Base-by-base conservation (phyloP, 805 yeast genomes). In the Starmerella sp. region DNA sequence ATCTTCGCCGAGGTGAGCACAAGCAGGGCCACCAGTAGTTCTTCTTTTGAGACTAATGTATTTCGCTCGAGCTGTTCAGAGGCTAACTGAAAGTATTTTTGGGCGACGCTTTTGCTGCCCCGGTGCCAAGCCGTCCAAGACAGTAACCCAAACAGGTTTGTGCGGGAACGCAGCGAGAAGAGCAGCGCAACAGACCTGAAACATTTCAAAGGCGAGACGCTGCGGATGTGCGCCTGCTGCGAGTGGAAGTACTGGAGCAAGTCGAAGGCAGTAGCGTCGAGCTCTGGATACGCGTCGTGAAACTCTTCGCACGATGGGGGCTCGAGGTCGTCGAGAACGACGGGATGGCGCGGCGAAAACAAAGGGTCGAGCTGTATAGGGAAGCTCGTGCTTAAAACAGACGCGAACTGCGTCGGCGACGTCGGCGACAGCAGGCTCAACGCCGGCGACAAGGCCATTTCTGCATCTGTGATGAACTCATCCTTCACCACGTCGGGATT, bases 1-100 rank as follows among this genome's bases (percentile, higher is more conserved):
- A 86, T 84, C 64, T 85, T 89, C 0, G 86, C 90, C n/a, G 84
- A 87, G 60, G 85, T 78, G 51, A 86, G 72, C 51, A 86, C 78
- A 58, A 86, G 68, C 52, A 83, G 71, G 15, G 83, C 78, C 1
- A 95, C 90, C 46, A 86, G 65, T 56, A 82, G 75, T 62, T 70
- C 51, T 67, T 56, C 55, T 34, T 60, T 63, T 29, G 61, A 51
- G 50, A 41, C 15, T 55, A 57, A 52, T 51, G 54, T 15, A 46
- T 62, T 55, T 22, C 58, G 53, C 36, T 50, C 51, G 7, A 62
- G 61, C 15, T 57, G 48, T 30, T 52, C 54, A 28, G 62, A 59
- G 6, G 69, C 69, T 41, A 57, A 49, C 14, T 59, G 59, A 5
- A 66, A 56, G 50, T 62, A 65, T 2, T 48, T 41, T 37, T 56